Evolutionary conservation across 352 stramenopile genomes (phyloP).

Genomic region (Phytophthora brassicae): DNA sequence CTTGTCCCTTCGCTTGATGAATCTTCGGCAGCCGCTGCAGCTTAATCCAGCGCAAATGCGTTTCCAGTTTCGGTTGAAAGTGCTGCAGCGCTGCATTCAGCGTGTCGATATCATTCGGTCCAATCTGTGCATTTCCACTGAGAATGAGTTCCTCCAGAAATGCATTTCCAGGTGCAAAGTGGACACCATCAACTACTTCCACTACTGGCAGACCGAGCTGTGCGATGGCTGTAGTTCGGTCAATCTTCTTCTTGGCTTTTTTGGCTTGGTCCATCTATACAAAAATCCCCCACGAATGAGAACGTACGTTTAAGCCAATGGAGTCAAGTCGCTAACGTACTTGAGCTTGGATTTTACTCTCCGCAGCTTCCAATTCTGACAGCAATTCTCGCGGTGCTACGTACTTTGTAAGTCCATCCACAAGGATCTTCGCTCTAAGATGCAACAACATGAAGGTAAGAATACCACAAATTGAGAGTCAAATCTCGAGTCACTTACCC

Average conservation of each 20-base stretch:
- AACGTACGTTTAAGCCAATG: not conserved
- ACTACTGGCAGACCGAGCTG: conserved; percentile 61
- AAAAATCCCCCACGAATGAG: not conserved
- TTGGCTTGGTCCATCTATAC: conserved; percentile 74
- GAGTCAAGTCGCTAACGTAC: conserved; percentile 20
- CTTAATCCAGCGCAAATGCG: conserved; percentile 63
- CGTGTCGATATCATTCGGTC: conserved; percentile 31
- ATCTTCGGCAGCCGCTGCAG: conserved; percentile 53
- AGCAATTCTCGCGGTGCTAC: conserved; percentile 50
- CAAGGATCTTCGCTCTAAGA: conserved; percentile 36
- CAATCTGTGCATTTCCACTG: conserved; percentile 60
- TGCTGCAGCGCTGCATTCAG: conserved; percentile 44
- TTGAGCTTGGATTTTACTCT: conserved; percentile 67
- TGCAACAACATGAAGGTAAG: not conserved
- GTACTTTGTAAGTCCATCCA: conserved; percentile 54
- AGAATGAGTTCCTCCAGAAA: conserved; percentile 64
- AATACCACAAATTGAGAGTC: not conserved
- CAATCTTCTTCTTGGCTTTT: conserved; percentile 83
- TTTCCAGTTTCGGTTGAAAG: conserved; percentile 44
- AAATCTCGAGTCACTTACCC: conserved; percentile 31
- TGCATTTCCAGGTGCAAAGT: conserved; percentile 58
- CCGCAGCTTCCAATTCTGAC: conserved; percentile 57
- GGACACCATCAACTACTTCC: conserved; percentile 53
- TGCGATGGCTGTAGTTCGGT: conserved; percentile 48
- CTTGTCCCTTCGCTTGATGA: conserved; percentile 2